These are phyloP conservation scores for Phytophthora boehmeriae DNA, from an alignment of 352 stramenopile genomes.

Conservation along the genomic window DNA sequence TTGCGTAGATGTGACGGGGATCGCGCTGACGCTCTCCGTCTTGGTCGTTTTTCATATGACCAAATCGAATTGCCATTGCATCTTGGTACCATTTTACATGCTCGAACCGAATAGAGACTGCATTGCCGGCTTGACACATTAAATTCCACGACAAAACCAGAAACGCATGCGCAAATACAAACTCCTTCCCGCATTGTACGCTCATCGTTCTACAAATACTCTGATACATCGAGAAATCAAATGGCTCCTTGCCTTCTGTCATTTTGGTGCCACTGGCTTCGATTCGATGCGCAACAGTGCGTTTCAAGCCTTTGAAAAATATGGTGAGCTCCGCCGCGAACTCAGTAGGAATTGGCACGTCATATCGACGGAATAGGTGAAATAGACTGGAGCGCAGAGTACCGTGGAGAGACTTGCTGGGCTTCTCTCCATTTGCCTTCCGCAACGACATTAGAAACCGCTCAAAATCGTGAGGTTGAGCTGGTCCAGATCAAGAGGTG, in stretches of 20 bases:
- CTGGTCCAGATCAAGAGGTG: background rate
- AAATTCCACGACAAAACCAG: slow-evolving; percentile 14
- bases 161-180: slow-evolving; percentile 15
- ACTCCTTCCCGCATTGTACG: background rate
- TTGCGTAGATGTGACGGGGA: slow-evolving; percentile 31
- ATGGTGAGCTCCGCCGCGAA: background rate
- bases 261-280: background rate
- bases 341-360: background rate
- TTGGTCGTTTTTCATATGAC: slow-evolving; percentile 40
- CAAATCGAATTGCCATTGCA: slow-evolving; percentile 21
- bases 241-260: slow-evolving; percentile 16
- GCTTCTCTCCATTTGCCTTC: slow-evolving; percentile 3
- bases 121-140: slow-evolving; percentile 14
- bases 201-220: slow-evolving; percentile 2
- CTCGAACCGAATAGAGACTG: slow-evolving; percentile 11
- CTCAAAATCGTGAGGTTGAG: background rate
- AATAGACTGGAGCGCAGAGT: slow-evolving; percentile 15
- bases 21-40: slow-evolving; percentile 24
- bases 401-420: slow-evolving; percentile 6
- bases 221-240: slow-evolving; percentile 16
- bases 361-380: slow-evolving; percentile 3
- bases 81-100: slow-evolving; percentile 18
- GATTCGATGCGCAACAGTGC: background rate
- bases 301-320: slow-evolving; percentile 5
- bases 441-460: slow-evolving; percentile 13